Evolutionary conservation across 2,329 filamentous ascomycete species (phyloP), one percentile per base, ranked within the genome.

Genomic region (Bimuria novae-zelandiae): DNA sequence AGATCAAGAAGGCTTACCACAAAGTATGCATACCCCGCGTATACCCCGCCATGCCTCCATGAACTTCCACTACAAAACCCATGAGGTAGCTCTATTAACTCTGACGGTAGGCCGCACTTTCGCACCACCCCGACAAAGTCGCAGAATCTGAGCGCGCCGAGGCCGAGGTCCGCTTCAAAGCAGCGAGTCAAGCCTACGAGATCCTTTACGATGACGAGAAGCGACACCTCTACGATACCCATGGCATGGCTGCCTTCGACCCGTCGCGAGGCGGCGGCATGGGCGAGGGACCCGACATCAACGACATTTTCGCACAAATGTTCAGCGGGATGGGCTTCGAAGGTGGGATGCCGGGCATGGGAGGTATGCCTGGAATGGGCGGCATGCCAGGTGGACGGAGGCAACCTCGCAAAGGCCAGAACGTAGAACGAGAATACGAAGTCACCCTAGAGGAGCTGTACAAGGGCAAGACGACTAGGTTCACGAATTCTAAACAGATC

Each of bases 381-480:
- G 80, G 79, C 32, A 71, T 71, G 3, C 84, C 85, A 10, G 80
- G 79, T 60, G 80, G 82, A 7, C 60, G 69, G 42, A 64, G 66
- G 27, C 67, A 70, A 21, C 86, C 87, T 21, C 81, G 87, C 54
- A 89, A 86, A 65, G 92, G 93, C 40, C 85, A 84, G 48, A 87
- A 92, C 62, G 93, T 97, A 74, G 88, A 96, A 72, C 90, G 96
- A 67, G 85, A 90, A 65, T 97, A 99, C 77, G 87, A 92, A 72
- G 90, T 97, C 52, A 89, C 86, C 2, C 78, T 99, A 54, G 94
- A 97, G 74, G 94, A 99, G 75, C 82, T 99, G 27, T 99, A 97
- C 83, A 97, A 96, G 78, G 94, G 94, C 67, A 97, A 97, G 82
- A 97, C 94, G 0, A 94, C 96, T 70, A 94, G 95, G 77, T 97